These are phyloP conservation scores for Akanthomyces lecanii DNA, from an alignment of 2,329 filamentous ascomycete species.

Conservation along the genomic window DNA sequence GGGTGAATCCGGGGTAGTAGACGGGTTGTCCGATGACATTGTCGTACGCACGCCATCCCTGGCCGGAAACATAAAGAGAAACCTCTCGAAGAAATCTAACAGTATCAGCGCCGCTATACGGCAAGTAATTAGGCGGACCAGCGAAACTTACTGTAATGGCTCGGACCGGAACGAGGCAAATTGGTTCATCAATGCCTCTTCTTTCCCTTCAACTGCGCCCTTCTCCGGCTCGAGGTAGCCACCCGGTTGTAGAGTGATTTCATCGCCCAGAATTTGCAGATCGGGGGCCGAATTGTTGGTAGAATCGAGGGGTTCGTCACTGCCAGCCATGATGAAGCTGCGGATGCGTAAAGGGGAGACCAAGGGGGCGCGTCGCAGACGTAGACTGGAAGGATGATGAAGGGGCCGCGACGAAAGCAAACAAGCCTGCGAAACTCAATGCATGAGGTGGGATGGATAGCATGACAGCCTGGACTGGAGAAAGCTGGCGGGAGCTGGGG, in stretches of 20 bases:
- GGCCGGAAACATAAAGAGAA: constrained; percentile 85
- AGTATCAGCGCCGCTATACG: constrained; percentile 18
- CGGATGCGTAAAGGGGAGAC: background rate
- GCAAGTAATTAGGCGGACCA: too few relatives aligned
- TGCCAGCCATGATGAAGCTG: constrained; percentile 27
- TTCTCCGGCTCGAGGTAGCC: constrained; percentile 55
- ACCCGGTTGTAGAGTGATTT: constrained; percentile 70
- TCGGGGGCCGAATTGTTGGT: constrained; percentile 58
- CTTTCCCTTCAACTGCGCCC: constrained; percentile 48
- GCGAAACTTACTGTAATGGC: constrained; percentile 49
- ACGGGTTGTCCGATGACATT: constrained; percentile 84
- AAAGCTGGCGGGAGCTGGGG: constrained; percentile 3
- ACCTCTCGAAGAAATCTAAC: constrained; percentile 86
- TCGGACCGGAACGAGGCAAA: constrained; percentile 81
- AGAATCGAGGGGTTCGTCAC: constrained; percentile 29
- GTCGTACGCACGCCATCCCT: constrained; percentile 94
- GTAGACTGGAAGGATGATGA: background rate
- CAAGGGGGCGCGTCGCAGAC: background rate
- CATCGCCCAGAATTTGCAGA: constrained; percentile 69
- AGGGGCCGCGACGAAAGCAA: background rate
- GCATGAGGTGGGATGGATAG: background rate
- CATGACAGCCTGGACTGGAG: background rate
- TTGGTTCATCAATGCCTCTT: constrained; percentile 71
- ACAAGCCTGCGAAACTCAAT: background rate
- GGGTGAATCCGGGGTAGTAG: constrained; percentile 88